Percentiles rank a stretch among this genome's conserved stretches.
These are phyloP conservation scores for Papiliotrema terrestris DNA, from an alignment of 1,284 basidiomycete genomes.

Conservation along the genomic window DNA sequence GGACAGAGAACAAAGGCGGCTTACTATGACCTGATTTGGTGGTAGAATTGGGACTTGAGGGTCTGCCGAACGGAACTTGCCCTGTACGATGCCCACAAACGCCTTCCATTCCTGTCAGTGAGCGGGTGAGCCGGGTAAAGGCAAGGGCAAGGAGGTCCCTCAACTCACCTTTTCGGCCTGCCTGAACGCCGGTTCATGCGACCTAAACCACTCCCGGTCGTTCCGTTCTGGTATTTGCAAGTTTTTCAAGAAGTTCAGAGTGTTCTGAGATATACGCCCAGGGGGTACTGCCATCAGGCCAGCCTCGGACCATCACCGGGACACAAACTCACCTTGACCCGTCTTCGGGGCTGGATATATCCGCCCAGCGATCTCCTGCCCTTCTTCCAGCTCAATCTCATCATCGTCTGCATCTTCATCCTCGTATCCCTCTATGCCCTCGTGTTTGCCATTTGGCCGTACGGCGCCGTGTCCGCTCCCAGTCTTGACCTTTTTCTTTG, in stretches of 20 bases:
- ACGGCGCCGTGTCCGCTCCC: conserved; percentile 6
- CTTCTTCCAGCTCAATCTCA: conserved; percentile 66
- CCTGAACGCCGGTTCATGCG: conserved; percentile 70
- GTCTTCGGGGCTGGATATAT: conserved; percentile 64
- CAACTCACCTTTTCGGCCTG: conserved; percentile 64
- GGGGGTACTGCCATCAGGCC: conserved; percentile 60
- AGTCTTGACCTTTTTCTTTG: conserved; percentile 10
- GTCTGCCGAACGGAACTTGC: conserved; percentile 67
- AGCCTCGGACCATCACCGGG: neutral
- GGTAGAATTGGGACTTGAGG: conserved; percentile 77
- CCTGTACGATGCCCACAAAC: conserved; percentile 68
- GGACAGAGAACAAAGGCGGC: conserved; percentile 26
- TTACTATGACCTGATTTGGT: conserved; percentile 75
- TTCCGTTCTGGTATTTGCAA: conserved; percentile 73
- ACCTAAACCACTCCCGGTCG: conserved; percentile 71
- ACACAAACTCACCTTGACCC: conserved; percentile 62
- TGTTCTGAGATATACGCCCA: conserved; percentile 80
- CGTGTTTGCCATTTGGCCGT: conserved; percentile 23
- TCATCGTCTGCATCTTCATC: conserved; percentile 31
- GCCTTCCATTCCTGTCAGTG: conserved; percentile 66
- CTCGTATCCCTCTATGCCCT: conserved; percentile 42
- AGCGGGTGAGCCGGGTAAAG: neutral
- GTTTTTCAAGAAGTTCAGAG: conserved; percentile 68
- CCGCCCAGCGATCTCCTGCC: conserved; percentile 48
- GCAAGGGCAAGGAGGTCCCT: too few species aligned